A percentile compares a stretch with the other conserved stretches of the same genome.
phyloP scores from a whole-genome alignment of 73 alveolate species.

The Symbiodinium pilosum region DNA sequence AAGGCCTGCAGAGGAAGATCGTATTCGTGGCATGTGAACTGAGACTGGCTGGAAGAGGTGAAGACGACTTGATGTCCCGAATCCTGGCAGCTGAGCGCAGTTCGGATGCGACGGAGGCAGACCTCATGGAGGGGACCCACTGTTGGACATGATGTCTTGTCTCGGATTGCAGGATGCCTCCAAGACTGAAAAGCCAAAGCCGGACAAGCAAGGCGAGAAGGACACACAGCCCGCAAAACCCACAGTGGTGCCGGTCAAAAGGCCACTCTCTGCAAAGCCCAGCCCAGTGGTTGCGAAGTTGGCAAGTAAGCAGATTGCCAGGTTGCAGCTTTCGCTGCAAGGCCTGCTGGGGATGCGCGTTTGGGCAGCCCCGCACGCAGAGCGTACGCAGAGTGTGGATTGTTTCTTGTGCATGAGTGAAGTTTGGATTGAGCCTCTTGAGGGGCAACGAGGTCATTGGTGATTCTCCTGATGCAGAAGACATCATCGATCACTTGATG shows the following conservation, averaged over 20 bases:
- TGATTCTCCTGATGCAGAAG: conserved; percentile 76
- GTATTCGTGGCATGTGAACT: no score
- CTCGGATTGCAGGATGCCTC: no score
- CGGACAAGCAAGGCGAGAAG: not conserved
- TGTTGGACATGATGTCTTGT: not conserved
- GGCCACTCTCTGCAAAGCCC: not conserved
- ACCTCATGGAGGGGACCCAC: not conserved
- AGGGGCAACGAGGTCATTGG: conserved; percentile 73
- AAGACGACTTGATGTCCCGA: conserved; percentile 68
- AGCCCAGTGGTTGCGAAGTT: not conserved
- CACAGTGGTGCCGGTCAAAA: not conserved
- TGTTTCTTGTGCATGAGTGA: not conserved
- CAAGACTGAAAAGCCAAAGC: no score
- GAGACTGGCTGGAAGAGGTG: not conserved
- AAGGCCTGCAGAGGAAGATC: no score
- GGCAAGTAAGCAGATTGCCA: not conserved
- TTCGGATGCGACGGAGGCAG: not conserved
- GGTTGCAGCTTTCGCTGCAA: conserved; percentile 45
- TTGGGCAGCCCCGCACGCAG: conserved; percentile 27
- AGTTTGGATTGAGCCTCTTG: no score
- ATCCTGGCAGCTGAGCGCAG: conserved; percentile 44
- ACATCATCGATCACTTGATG: conserved; percentile 83
- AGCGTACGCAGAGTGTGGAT: not conserved
- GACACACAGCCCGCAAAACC: not conserved
- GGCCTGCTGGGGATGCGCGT: conserved; percentile 81